Base-by-base conservation (phyloP, 2,329 filamentous ascomycete species). In the Fusarium camptoceras region DNA sequence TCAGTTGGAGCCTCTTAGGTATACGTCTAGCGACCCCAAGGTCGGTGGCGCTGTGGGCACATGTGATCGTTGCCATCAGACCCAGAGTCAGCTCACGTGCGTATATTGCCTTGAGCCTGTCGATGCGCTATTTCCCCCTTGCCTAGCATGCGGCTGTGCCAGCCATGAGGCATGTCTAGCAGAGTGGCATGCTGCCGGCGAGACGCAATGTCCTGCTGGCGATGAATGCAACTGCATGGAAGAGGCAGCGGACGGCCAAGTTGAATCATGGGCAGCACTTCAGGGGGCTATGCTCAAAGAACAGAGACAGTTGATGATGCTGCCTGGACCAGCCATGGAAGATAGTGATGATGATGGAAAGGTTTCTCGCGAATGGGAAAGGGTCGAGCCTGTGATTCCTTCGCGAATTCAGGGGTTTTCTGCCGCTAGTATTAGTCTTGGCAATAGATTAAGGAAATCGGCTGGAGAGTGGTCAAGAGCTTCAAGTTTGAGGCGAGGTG, bases 161-260 rank as follows among this genome's bases (percentile, higher is more conserved):
- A 85, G 83, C 54, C 89, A 91, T 76, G 85, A 89, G 47, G 77
- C 80, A 11, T 91, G 89, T 66, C 81, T 89, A 18, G 83, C 82
- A 4, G 86, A 88, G 72, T 89, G 88, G 87, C 86, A 88, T 69
- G 83, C 81, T 9, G 83, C 83, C 8, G 86, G 86, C 24, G 87
- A 89, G 76, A 84, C 79, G 2, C 78, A 84, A 48, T 91, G 89
- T 59, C 87, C 89, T 1, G 88, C 87, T 0, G 89, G 88, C 2
- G 89, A 91, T 73, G 89, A 91, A 74, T 91, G 89, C 73, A 82
- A 87, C 62, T 91, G 89, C 71, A 82, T 85, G 0, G 82, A 85
- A 16, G 85, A 89, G 66, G 88, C 88, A 2, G 82, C 81, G 59
- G 83, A 81, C 48, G 88, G 87, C 2, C 82, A 88, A 42, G 84